Percentiles rank a stretch among this genome's conserved stretches.
These are phyloP conservation scores for Nelumbo lutea DNA, from an alignment of 164 flowering plant species.

Conservation along the genomic window DNA sequence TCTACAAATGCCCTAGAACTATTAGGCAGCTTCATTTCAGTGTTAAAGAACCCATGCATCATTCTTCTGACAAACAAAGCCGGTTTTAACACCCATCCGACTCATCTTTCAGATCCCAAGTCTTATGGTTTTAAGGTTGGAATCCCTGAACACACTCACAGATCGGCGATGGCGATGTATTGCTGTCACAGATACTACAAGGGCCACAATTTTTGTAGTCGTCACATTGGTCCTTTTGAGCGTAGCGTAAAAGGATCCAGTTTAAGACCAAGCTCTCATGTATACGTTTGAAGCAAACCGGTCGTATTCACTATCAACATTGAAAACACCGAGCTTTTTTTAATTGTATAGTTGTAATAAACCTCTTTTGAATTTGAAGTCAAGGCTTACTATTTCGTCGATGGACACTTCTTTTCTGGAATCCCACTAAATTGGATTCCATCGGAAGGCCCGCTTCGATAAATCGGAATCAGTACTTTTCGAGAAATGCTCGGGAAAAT, in stretches of 20 bases:
- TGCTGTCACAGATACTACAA: constrained; percentile 24
- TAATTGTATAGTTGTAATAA: too few species aligned
- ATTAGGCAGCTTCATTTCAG: too few species aligned
- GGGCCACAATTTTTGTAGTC: constrained; percentile 26
- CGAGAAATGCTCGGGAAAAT: too few species aligned
- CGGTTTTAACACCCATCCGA: constrained; percentile 36
- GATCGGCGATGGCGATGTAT: background rate
- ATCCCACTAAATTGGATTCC: too few species aligned
- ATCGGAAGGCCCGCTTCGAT: too few species aligned
- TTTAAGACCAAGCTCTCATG: constrained; percentile 12
- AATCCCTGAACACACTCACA: constrained; percentile 46
- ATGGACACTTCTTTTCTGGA: too few species aligned
- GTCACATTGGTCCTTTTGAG: constrained; percentile 34
- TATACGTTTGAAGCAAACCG: constrained; percentile 23
- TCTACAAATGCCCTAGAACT: too few species aligned
- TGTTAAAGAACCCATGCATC: constrained; percentile 24
- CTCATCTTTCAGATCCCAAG: constrained; percentile 24
- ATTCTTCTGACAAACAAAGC: constrained; percentile 21
- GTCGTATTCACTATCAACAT: too few species aligned
- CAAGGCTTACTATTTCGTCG: too few species aligned
- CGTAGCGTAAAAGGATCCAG: constrained; percentile 15
- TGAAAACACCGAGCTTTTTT: too few species aligned
- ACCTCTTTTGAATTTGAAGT: too few species aligned
- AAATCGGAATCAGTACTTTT: too few species aligned
- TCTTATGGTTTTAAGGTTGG: constrained; percentile 19